A percentile compares a stretch with the other conserved stretches of the same genome.
Conservation (phyloP, 192 early-diverging fungal species). For the Coemansia sp. region DNA sequence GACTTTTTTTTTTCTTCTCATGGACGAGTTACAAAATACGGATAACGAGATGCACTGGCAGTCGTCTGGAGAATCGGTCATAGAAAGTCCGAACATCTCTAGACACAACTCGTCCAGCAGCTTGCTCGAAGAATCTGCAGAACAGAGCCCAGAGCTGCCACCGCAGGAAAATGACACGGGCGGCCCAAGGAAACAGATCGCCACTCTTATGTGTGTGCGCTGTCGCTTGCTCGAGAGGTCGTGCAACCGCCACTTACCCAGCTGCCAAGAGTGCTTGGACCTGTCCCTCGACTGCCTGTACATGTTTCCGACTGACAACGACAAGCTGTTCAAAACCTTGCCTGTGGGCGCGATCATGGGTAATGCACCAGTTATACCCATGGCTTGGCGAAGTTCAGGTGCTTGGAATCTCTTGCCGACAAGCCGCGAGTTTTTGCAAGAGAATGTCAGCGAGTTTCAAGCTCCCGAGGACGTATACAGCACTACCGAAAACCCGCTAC, state of each 20-base stretch:
- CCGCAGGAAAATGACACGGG: neutral
- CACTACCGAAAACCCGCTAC: constrained; percentile 20
- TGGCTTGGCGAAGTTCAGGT: neutral
- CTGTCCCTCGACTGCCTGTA: constrained; percentile 22
- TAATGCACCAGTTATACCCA: neutral
- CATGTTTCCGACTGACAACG: constrained; percentile 12
- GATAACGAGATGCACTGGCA: constrained; percentile 11
- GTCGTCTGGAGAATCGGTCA: neutral
- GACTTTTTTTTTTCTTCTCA: neutral
- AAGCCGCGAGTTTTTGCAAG: constrained; percentile 30
- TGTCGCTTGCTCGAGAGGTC: constrained; percentile 26
- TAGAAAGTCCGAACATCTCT: neutral
- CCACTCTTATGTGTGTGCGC: constrained; percentile 19
- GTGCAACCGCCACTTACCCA: constrained; percentile 11
- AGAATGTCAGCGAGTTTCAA: neutral
- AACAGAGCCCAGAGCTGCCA: neutral
- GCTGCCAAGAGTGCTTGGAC: constrained; percentile 20
- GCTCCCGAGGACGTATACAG: constrained; percentile 19
- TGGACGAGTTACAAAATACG: neutral
- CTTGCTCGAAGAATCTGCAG: neutral
- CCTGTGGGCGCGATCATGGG: constrained; percentile 1
- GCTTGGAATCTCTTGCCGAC: constrained; percentile 18
- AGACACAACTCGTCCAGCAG: neutral
- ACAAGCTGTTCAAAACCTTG: constrained; percentile 20
- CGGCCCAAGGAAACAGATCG: neutral